Evolutionary conservation across 2,329 filamentous ascomycete genomes (phyloP), one percentile per base, ranked within the genome.

Genomic region (Trichoderma sp.): DNA sequence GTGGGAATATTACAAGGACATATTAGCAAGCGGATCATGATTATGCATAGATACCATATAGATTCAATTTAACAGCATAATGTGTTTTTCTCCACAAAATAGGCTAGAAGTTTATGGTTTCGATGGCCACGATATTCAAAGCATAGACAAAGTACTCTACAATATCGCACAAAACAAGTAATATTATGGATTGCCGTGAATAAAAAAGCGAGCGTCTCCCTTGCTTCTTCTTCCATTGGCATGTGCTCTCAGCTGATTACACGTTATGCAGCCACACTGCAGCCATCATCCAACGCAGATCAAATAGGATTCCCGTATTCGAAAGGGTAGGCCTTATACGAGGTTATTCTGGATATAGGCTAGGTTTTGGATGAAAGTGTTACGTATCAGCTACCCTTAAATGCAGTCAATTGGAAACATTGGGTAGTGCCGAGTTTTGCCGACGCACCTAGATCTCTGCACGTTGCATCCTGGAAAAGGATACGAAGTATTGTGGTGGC

Each of bases 31-130:
- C 50, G 50, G 32, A 39, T 56, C 22, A n/a, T 19, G 15, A 57
- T 48, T 64, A 57, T 34, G 27, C 37, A 56, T 27, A 48, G 63
- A 65, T 65, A 65, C 63, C 63, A 65, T 57, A 56, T 57, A 65
- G 63, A 65, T 35, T 63, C n/a, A 57, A 48, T 48, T 48, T 19
- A 32, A 65, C 8, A 27, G 37, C 61, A 34, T 22, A 22, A 22
- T 48, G 19, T 22, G 42, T 48, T 29, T 29, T 48, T 48, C 22
- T 22, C 42, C 42, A 48, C n/a, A n/a, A 48, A 5, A 5, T 5
- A 48, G 12, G 10, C 42, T 13, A 19, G 42, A 48, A 13, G n/a
- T 48, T 45, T 22, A 48, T 48, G n/a, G 19, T 45, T 19, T 22
- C 0, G 19, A 22, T 13, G 9, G 6, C 19, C n/a, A 27, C 27